Evolutionary conservation across 805 yeast species (phyloP).

Genomic region (Wickerhamia fluorescens): DNA sequence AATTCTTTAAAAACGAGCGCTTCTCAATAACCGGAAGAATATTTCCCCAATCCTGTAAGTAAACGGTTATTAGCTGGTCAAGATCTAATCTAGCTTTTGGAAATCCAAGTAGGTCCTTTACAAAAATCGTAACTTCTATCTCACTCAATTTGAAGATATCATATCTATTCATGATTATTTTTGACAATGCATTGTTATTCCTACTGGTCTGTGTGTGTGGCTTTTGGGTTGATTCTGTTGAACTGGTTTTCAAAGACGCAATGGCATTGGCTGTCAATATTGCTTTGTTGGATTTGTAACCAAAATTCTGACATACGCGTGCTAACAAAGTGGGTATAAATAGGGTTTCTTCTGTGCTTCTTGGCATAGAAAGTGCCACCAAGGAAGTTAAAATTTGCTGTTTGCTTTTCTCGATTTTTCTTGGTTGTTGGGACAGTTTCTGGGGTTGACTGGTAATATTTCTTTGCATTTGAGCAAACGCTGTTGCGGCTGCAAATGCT

Average conservation of each 20-base stretch:
- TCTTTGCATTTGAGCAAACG: constrained; percentile 49
- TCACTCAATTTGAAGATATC: constrained; percentile 21
- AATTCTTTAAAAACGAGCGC: constrained; percentile 58
- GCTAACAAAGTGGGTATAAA: constrained; percentile 69
- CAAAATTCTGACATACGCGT: constrained; percentile 61
- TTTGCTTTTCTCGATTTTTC: constrained; percentile 20
- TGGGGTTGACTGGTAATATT: constrained; percentile 13
- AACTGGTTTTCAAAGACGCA: constrained; percentile 54
- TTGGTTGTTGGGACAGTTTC: constrained; percentile 13
- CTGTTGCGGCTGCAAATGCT: constrained; percentile 56
- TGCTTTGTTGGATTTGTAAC: constrained; percentile 67
- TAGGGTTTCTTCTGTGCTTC: constrained; percentile 72
- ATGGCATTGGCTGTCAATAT: constrained; percentile 62
- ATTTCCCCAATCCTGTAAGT: constrained; percentile 73
- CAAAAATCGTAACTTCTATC: constrained; percentile 40
- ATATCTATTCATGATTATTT: constrained; percentile 21
- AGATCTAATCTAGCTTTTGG: constrained; percentile 51
- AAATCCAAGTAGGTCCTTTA: constrained; percentile 21
- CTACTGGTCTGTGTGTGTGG: too few species aligned
- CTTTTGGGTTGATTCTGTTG: too few species aligned
- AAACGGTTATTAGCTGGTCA: constrained; percentile 61
- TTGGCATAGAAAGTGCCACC: constrained; percentile 68
- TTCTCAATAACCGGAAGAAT: constrained; percentile 65
- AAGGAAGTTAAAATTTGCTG: constrained; percentile 32
- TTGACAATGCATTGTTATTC: constrained; percentile 7